These are phyloP conservation scores for Metschnikowia picachoensis DNA, from an alignment of 805 yeast genomes.

Conservation along the genomic window DNA sequence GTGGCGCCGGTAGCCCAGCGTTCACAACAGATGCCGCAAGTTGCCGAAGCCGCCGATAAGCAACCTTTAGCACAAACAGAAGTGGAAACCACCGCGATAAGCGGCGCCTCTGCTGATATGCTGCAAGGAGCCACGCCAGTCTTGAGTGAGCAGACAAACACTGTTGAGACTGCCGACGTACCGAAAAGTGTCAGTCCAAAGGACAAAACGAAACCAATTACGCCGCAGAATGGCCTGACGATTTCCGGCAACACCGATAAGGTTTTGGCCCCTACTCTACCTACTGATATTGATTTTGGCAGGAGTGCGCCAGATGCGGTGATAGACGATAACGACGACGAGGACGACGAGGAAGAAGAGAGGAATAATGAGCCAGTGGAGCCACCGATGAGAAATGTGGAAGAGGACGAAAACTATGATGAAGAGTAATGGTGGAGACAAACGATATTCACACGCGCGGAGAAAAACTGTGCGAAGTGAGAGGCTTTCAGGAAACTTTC, in stretches of 20 bases:
- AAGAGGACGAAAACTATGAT: conserved; percentile 45
- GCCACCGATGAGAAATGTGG: conserved; percentile 44
- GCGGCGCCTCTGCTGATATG: background rate
- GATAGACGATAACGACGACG: conserved; percentile 18
- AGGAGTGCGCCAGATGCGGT: conserved; percentile 8
- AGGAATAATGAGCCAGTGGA: conserved; percentile 30
- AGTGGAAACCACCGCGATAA: background rate
- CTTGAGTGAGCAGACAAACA: too few species aligned
- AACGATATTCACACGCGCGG: too few species aligned
- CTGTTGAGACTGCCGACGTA: background rate
- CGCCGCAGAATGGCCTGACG: background rate
- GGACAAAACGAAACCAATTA: background rate
- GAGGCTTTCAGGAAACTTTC: too few species aligned
- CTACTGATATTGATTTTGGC: conserved; percentile 15
- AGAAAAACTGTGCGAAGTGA: too few species aligned
- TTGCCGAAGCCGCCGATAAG: background rate
- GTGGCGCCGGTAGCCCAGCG: conserved; percentile 6
- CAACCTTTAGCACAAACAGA: background rate
- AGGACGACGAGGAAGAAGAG: conserved; percentile 30
- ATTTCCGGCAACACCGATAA: background rate
- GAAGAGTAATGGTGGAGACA: conserved; percentile 26
- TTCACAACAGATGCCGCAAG: background rate
- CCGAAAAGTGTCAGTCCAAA: conserved; percentile 5
- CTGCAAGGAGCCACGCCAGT: too few species aligned
- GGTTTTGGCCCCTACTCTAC: conserved; percentile 17